Evolutionary conservation across 768 basidiomycete species (phyloP), one percentile per base, ranked within the genome.

Genomic region (Leucocoprinus leucothites): DNA sequence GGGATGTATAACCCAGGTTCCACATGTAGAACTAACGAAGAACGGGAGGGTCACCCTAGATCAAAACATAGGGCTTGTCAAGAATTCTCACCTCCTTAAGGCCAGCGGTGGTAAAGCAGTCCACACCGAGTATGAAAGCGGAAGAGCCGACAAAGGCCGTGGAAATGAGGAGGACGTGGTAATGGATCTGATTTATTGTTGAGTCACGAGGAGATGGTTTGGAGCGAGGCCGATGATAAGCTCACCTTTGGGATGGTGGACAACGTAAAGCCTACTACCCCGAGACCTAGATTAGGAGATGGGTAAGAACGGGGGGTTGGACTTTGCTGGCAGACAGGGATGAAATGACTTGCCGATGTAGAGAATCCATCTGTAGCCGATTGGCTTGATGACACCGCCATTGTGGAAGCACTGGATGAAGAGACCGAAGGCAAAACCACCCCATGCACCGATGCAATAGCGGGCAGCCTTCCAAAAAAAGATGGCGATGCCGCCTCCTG

Each of bases 401-500:
- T 86, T 73, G 56, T 79, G 80, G 72, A 94, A 88, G 63, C 86
- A 91, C 64, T 97, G 89, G 56, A 98, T 76, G 84, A 88, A 96
- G 62, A 94, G 80, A 24, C 79, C 94, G 55, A 97, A 68, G 13
- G 91, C 86, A 61, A 98, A 90, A 26, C 96, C 96, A 31, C 88
- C 91, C 78, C 87, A 91, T 3, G 84, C 89, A 34, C 87, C 89
- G 59, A 85, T 84, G 48, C 87, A 83, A 69, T 93, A 95, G 61
- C 87, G 86, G 11, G 94, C 84, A 28, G 81, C 87, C 65, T 94
- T 89, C 88, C 88, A 96, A 68, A 95, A 94, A 76, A 98, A 95
- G 61, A 96, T 91, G 53, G 90, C 83, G 55, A 91, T 75, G 19
- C 80, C 93, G 35, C 94, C 94, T 25, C 91, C 92, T 50, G 87